Conservation (phyloP, 1,139 yeast species). For the Meyerozyma carpophila region DNA sequence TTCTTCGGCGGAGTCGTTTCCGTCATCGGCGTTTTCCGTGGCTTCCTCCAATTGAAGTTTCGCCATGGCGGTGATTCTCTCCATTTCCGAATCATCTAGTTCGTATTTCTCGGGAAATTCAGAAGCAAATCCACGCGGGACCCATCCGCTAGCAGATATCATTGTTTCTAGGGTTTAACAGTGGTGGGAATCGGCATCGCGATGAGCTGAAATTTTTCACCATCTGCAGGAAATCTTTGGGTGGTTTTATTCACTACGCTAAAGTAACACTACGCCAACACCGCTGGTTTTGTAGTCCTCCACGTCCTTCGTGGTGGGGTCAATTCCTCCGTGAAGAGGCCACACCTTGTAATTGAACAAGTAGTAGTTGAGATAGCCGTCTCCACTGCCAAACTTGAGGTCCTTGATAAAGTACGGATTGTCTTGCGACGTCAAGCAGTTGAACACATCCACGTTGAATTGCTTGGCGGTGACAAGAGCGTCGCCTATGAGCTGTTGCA, state of each 20-base stretch:
- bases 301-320: constrained; percentile 43
- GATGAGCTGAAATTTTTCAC: not conserved
- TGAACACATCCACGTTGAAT: constrained; percentile 79
- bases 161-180: constrained; percentile 25
- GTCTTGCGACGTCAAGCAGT: constrained; percentile 87
- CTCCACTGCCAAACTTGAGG: constrained; percentile 89
- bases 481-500: constrained; percentile 60
- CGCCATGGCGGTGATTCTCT: constrained; percentile 81
- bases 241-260: constrained; percentile 3
- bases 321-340: constrained; percentile 78
- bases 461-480: constrained; percentile 72
- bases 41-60: constrained; percentile 67
- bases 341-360: constrained; percentile 83
- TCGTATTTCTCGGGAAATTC: constrained; percentile 90
- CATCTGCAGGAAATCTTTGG: not conserved
- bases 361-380: constrained; percentile 86
- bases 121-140: constrained; percentile 91
- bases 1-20: constrained; percentile 8
- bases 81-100: constrained; percentile 88
- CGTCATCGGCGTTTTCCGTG: constrained; percentile 35
- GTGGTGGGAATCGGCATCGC: not conserved
- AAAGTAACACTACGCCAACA: constrained; percentile 84
- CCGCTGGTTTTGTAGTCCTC: constrained; percentile 62
- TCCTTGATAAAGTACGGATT: constrained; percentile 77
- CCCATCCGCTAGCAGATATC: constrained; percentile 95